These are phyloP conservation scores for Bertia moriformis DNA, from an alignment of 2,329 filamentous ascomycete species.

Conservation along the genomic window DNA sequence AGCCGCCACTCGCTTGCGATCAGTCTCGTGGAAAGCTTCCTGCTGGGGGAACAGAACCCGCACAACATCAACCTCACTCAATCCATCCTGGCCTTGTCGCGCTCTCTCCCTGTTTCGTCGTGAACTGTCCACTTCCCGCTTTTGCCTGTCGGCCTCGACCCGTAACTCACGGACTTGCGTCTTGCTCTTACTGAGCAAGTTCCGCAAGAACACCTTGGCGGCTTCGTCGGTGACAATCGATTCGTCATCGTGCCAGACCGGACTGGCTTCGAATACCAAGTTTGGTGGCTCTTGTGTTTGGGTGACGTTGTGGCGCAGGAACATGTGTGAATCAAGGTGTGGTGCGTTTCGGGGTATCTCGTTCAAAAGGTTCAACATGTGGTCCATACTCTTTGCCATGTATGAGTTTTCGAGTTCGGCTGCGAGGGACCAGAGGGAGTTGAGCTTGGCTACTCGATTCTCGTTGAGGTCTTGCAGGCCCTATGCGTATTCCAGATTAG, in stretches of 20 bases:
- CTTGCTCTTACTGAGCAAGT: constrained; percentile 84
- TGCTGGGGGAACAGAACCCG: constrained; percentile 71
- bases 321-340: constrained; percentile 92
- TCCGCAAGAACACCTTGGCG: constrained; percentile 80
- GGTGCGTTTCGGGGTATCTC: constrained; percentile 84
- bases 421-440: constrained; percentile 71
- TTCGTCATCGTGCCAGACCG: constrained; percentile 91
- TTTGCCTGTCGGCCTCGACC: constrained; percentile 72
- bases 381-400: constrained; percentile 56
- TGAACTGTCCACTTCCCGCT: constrained; percentile 66
- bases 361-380: constrained; percentile 57
- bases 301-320: constrained; percentile 77
- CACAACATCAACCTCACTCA: constrained; percentile 77
- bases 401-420: constrained; percentile 68
- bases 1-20: constrained; percentile 70
- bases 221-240: constrained; percentile 72
- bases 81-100: constrained; percentile 48
- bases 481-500: not conserved
- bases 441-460: constrained; percentile 71
- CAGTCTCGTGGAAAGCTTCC: constrained; percentile 70
- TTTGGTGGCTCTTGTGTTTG: constrained; percentile 69
- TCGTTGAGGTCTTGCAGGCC: constrained; percentile 83
- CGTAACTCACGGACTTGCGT: constrained; percentile 65
- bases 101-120: constrained; percentile 63
- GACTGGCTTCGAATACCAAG: constrained; percentile 81